Evolutionary conservation across 257 asterid genomes (phyloP), one percentile per base, ranked within the genome.

Genomic region (Cynanchum wilfordii): DNA sequence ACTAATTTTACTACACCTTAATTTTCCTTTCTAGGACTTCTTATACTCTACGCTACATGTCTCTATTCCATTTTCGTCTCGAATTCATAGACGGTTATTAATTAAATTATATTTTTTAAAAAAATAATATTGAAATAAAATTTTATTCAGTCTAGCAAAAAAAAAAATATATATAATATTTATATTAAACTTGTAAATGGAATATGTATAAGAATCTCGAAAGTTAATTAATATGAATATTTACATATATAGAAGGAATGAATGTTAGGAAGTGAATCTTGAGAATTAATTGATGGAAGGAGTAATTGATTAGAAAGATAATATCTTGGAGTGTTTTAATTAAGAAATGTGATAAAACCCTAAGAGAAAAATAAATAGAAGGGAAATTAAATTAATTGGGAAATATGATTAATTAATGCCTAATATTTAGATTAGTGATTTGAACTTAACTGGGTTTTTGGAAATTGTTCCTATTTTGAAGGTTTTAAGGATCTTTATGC

Each of bases 351-450:
- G 29, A 38, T 68, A 56, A 45, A 74, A 56, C 70, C 17, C 15
- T 65, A 15, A 74, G 55, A 45, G 72, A 74, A 65, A 74, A 65
- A 74, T 73, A 27, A 52, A 73, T 58, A 69, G 19, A 15, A 51
- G 42, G 17, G 25, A 22, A 10, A 38, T 36, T 38, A 55, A 56
- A 8, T 38, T 30, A 30, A 30, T 30, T 30, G 33, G 55, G 44
- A 5, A 4, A 74, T 68, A 51, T 66, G 29, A 52, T 64, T 38
- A 12, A 36, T 38, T 54, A 59, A 60, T 72, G 76, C 36, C 29
- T 49, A 30, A 47, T 30, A 62, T 62, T 62, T 7, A 49, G 40
- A 49, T 30, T 42, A 62, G 20, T 49, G 52, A 73, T 62, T 45
- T 29, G 4, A 17, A 50, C 15, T 9, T 16, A 54, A 5, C 22